phyloP scores from a whole-genome alignment of 2,329 filamentous ascomycete species.

The Talaromyces marneffei region DNA sequence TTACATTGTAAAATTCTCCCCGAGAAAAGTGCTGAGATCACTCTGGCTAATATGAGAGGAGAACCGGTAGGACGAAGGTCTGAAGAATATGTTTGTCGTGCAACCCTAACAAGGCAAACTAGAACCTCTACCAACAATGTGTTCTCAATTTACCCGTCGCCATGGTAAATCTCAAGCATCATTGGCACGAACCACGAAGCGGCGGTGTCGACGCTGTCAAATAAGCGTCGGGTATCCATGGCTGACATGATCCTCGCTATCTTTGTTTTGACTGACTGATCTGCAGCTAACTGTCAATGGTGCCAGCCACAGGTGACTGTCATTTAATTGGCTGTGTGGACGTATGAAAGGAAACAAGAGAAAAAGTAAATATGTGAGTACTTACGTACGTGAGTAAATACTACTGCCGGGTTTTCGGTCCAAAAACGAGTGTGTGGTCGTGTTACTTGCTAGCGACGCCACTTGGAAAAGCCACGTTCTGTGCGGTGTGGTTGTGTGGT shows the following conservation, averaged over 20 bases:
- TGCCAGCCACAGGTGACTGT: neutral
- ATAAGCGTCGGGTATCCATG: neutral
- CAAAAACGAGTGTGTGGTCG: neutral
- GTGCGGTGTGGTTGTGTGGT: neutral
- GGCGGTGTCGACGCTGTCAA: conserved; percentile 10
- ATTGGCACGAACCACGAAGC: neutral
- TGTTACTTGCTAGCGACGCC: conserved; percentile 1
- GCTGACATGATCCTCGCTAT: neutral
- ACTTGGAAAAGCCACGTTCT: neutral
- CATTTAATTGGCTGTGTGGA: neutral
- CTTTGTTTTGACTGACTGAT: neutral
- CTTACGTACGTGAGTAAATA: neutral
- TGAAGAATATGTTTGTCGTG: neutral
- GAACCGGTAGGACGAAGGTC: neutral
- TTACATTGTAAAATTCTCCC: neutral
- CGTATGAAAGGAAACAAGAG: neutral
- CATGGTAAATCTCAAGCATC: neutral
- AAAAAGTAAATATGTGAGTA: neutral
- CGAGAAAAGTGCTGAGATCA: neutral
- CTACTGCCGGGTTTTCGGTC: neutral
- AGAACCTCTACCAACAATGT: neutral
- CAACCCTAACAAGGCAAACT: neutral
- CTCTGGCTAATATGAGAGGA: neutral
- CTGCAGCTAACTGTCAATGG: conserved; percentile 5
- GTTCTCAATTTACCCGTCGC: neutral